Conservation (phyloP, 306 rosid genomes). For the Casuarina equisetifolia region DNA sequence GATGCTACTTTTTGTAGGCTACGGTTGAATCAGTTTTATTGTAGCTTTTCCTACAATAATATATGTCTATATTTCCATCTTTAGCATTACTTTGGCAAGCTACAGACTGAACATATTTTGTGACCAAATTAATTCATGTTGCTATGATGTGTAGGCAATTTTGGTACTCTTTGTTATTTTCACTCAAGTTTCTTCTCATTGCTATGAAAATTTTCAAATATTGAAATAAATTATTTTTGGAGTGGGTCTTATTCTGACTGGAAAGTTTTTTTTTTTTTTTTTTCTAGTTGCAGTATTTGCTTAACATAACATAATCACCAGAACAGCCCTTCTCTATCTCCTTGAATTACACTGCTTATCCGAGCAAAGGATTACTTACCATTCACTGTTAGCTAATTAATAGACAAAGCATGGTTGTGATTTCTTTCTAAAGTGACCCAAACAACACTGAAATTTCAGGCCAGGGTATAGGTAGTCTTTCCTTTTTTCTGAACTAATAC, state of each 20-base stretch:
- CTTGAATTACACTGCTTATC: neutral
- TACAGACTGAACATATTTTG: neutral
- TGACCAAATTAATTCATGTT: neutral
- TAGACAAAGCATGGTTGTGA: neutral
- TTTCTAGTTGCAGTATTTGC: neutral
- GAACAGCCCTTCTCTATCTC: neutral
- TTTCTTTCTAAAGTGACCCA: neutral
- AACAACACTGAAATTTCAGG: neutral
- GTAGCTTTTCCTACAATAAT: neutral
- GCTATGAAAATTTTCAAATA: neutral
- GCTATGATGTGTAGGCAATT: neutral
- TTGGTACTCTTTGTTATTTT: neutral
- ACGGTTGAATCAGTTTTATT: neutral
- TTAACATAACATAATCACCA: neutral
- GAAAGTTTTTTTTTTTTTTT: neutral
- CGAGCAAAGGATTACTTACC: neutral
- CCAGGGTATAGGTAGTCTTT: neutral
- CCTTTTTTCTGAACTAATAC: neutral
- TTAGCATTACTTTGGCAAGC: neutral
- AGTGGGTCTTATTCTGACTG: neutral
- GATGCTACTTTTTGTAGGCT: conserved; percentile 1
- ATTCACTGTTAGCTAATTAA: neutral
- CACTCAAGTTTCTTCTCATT: no score
- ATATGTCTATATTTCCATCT: neutral
- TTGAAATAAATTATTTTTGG: neutral